phyloP scores from a whole-genome alignment of 1,139 yeast species.

The Pichia sp. region DNA sequence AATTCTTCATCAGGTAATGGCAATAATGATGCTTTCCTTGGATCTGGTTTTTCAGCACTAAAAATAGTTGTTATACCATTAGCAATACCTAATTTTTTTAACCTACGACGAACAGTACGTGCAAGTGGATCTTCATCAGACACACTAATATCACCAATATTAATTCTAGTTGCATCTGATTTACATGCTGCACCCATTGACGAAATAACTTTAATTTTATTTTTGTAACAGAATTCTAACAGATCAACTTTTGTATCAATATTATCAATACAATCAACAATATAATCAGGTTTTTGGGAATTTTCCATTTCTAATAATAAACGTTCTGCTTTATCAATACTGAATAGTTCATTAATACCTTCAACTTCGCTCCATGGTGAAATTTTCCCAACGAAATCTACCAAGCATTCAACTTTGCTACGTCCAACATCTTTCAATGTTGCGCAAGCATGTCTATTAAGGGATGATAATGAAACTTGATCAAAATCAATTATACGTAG shows the following conservation, averaged over 20 bases:
- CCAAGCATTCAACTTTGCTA: conserved; percentile 77
- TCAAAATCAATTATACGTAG: conserved; percentile 86
- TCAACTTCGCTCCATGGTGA: conserved; percentile 93
- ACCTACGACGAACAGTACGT: conserved; percentile 76
- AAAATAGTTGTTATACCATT: conserved; percentile 82
- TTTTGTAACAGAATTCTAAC: conserved; percentile 61
- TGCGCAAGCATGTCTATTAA: conserved; percentile 94
- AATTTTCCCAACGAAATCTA: conserved; percentile 53
- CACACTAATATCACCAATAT: conserved; percentile 67
- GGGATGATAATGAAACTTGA: conserved; percentile 85
- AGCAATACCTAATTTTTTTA: conserved; percentile 70
- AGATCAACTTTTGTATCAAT: conserved; percentile 92
- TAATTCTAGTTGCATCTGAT: conserved; percentile 76
- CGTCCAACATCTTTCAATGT: conserved; percentile 82
- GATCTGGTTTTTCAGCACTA: conserved; percentile 94
- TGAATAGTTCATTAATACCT: conserved; percentile 73
- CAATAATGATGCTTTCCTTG: conserved; percentile 78
- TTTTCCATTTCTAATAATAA: conserved; percentile 39
- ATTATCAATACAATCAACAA: conserved; percentile 93
- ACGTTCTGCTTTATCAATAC: conserved; percentile 53
- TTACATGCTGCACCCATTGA: conserved; percentile 97
- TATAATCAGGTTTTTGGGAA: conserved; percentile 53
- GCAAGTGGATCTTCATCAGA: conserved; percentile 93
- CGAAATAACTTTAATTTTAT: conserved; percentile 60
- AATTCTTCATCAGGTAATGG: conserved; percentile 79